phyloP scores from a whole-genome alignment of 176 grass and related monocot species.

The Bromus sterilis region DNA sequence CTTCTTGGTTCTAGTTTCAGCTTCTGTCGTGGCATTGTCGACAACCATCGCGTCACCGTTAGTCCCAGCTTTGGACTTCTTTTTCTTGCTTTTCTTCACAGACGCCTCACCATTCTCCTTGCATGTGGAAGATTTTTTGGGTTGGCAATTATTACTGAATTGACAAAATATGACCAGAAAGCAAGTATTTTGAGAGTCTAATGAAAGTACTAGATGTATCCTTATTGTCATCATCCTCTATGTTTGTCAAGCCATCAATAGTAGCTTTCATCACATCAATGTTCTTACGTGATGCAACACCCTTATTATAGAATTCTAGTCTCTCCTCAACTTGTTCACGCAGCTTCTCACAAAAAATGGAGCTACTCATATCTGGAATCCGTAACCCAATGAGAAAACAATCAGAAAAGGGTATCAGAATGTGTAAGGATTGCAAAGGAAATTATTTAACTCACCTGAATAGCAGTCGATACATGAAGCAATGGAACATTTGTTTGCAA shows the following conservation, averaged over 20 bases:
- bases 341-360: constrained; percentile 73
- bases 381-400: neutral
- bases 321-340: constrained; percentile 87
- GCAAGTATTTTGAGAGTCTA: neutral
- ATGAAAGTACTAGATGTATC: neutral
- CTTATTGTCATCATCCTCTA: neutral
- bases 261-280: constrained; percentile 93
- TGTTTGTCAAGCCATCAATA: constrained; percentile 41
- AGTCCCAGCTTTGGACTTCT: constrained; percentile 40
- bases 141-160: neutral
- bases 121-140: neutral
- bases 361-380: constrained; percentile 47
- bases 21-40: constrained; percentile 29
- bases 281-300: constrained; percentile 83
- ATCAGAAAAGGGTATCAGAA: neutral
- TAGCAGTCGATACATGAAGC: constrained; percentile 91
- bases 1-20: constrained; percentile 53
- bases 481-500: constrained; percentile 91
- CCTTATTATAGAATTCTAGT: constrained; percentile 87
- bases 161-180: neutral
- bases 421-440: neutral
- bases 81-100: constrained; percentile 55
- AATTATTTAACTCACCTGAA: constrained; percentile 45
- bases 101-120: constrained; percentile 9
- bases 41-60: constrained; percentile 52